Percentiles rank a stretch among this genome's conserved stretches.
Evolutionary conservation across 2,329 filamentous ascomycete species (phyloP).

Genomic region (Xylariaceae sp.): DNA sequence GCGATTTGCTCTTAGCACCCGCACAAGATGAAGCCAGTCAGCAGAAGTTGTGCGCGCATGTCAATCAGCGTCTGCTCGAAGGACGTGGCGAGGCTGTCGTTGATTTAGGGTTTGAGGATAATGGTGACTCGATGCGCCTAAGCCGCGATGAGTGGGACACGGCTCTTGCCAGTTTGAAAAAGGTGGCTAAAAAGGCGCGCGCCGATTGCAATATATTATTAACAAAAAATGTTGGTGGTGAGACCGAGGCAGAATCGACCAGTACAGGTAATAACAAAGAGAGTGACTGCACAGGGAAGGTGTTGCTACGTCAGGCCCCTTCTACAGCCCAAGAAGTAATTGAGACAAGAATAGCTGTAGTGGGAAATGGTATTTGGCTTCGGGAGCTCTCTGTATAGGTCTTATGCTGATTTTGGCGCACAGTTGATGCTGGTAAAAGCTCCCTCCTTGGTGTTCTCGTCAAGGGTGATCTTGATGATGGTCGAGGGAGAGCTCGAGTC

Average conservation of each 20-base stretch:
- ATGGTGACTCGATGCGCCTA: constrained; percentile 78
- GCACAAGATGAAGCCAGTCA: constrained; percentile 55
- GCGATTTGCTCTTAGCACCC: constrained; percentile 66
- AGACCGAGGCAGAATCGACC: constrained; percentile 62
- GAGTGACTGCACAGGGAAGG: constrained; percentile 75
- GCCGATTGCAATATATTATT: constrained; percentile 79
- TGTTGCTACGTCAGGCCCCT: constrained; percentile 75
- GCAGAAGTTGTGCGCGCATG: constrained; percentile 57
- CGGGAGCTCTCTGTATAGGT: not conserved
- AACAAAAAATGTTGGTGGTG: constrained; percentile 84
- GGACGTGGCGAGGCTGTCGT: constrained; percentile 88
- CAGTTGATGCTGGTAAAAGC: constrained; percentile 92
- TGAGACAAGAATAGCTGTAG: constrained; percentile 92
- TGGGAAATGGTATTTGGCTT: constrained; percentile 70
- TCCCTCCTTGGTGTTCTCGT: constrained; percentile 94
- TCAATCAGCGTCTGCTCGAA: constrained; percentile 70
- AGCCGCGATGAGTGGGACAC: constrained; percentile 69
- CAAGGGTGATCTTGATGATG: constrained; percentile 92
- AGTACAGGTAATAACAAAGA: constrained; percentile 54
- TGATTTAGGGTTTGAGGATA: constrained; percentile 88
- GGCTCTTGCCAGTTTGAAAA: constrained; percentile 62
- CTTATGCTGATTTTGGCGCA: constrained; percentile 10
- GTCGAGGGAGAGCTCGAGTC: constrained; percentile 85
- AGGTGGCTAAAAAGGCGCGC: constrained; percentile 58
- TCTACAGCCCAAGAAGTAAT: constrained; percentile 79